phyloP scores from a whole-genome alignment of 495 filamentous ascomycete genomes.

The Aspergillus campestris region DNA sequence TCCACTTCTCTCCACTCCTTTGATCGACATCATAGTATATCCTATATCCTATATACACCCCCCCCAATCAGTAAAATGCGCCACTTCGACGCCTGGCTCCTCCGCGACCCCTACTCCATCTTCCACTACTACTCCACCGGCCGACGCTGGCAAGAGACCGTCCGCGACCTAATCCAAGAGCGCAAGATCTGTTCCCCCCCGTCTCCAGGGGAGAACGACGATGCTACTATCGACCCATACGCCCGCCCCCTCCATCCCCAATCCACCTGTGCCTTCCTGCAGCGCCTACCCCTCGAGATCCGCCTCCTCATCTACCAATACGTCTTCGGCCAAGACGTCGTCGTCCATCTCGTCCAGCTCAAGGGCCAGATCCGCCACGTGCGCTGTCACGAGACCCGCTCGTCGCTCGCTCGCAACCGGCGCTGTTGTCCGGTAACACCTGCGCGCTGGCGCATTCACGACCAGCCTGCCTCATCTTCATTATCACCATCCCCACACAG shows the following conservation, averaged over 20 bases:
- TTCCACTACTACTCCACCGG: conserved; percentile 38
- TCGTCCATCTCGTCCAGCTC: conserved; percentile 33
- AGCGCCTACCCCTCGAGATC: conserved; percentile 42
- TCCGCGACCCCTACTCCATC: conserved; percentile 40
- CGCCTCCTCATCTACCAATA: conserved; percentile 48
- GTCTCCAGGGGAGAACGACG: not conserved
- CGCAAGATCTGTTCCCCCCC: conserved; percentile 32
- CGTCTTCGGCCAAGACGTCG: conserved; percentile 35
- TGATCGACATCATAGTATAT: too few species aligned
- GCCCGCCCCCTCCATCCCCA: conserved; percentile 17
- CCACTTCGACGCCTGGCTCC: conserved; percentile 39
- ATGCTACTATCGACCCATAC: conserved; percentile 10
- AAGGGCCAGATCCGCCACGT: conserved; percentile 36
- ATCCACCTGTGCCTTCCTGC: conserved; percentile 15
- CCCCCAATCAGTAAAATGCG: too few species aligned
- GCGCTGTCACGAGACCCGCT: conserved; percentile 16
- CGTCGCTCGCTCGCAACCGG: conserved; percentile 25
- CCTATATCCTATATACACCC: too few species aligned
- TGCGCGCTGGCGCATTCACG: conserved; percentile 30
- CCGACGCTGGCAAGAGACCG: conserved; percentile 33
- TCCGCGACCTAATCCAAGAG: conserved; percentile 31
- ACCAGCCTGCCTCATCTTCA: conserved; percentile 5
- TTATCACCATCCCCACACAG: not conserved
- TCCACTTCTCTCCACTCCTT: too few species aligned
- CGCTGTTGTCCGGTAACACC: conserved; percentile 30